Conservation (phyloP, 2,329 filamentous ascomycete genomes). For the Neofusicoccum sp. region DNA sequence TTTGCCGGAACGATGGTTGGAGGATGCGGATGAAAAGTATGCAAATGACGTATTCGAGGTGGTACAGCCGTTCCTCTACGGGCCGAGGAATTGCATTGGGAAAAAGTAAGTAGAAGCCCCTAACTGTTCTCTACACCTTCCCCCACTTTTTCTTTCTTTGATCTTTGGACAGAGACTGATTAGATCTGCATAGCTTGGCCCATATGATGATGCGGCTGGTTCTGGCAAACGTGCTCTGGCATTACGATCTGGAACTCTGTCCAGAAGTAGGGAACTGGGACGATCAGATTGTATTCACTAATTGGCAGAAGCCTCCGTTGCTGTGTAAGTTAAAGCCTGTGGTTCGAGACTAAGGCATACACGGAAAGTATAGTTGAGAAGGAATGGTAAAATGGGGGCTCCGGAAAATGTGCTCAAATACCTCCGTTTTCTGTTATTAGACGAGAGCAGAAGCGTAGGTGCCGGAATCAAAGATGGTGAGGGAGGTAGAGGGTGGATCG, state of each 20-base stretch:
- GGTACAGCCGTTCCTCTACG: conserved; percentile 48
- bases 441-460: too few relatives aligned
- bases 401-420: too few relatives aligned
- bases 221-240: conserved; percentile 38
- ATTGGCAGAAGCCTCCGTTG: conserved; percentile 43
- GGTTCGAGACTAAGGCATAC: too few relatives aligned
- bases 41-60: conserved; percentile 35
- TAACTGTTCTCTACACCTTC: not conserved
- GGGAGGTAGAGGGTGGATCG: too few relatives aligned
- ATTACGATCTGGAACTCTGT: conserved; percentile 42
- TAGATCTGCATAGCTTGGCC: conserved; percentile 29
- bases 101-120: conserved; percentile 31
- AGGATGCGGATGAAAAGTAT: conserved; percentile 28
- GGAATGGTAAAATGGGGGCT: too few relatives aligned
- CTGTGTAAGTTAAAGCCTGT: conserved; percentile 30
- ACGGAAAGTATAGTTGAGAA: too few relatives aligned
- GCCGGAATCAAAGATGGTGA: too few relatives aligned
- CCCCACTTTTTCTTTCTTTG: conserved; percentile 24
- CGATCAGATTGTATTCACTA: conserved; percentile 35
- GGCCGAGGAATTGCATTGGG: conserved; percentile 42
- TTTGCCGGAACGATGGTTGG: conserved; percentile 46
- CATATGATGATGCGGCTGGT: conserved; percentile 47
- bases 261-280: conserved; percentile 34
- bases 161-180: too few relatives aligned
- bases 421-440: too few relatives aligned